Evolutionary conservation across 176 grass and related monocot species (phyloP), one percentile per base, ranked within the genome.

Genomic region (Cymbopogon citratus): DNA sequence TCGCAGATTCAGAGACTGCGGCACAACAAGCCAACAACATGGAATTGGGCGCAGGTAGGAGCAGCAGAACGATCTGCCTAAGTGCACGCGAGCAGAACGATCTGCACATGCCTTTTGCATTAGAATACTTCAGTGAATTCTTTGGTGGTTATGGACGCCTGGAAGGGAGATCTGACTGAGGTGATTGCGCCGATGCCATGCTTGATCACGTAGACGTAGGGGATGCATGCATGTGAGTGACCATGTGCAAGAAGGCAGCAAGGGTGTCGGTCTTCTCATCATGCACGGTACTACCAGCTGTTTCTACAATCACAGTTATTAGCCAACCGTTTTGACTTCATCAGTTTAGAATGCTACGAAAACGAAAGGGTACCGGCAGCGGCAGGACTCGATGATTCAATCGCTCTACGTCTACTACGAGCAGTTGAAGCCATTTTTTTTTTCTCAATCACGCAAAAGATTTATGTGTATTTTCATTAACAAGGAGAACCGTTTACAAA

Each of bases 221-320:
- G 5, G 6, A 15, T 64, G 6, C 1, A 26, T 56, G 64, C 78
- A 82, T 85, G 69, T 84, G 81, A 63, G 45, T 66, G 83, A 18
- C 5, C 73, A 84, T 75, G 48, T 57, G 48, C 65, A 33, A 43
- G 33, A n/a, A n/a, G n/a, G n/a, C n/a, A n/a, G n/a, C n/a, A n/a
- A n/a, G n/a, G 9, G 44, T 44, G 34, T 4, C 34, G 4, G 62
- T 75, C 49, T 34, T 70, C 76, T 81, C 49, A n/a, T 79, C 40
- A 71, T 54, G 51, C 39, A 74, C 63, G 4, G 29, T 29, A 28
- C 46, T 40, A 40, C 38, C 8, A 7, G 3, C 9, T 79, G 67
- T 60, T 73, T 65, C 31, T 33, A 70, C 31, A 46, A 80, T 69
- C 62, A 9, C 16, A 24, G 12, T 41, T 70, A 45, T 69, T 23